Base-by-base conservation (phyloP, 371 early-diverging fungal species). In the Rhizopus delemar region DNA sequence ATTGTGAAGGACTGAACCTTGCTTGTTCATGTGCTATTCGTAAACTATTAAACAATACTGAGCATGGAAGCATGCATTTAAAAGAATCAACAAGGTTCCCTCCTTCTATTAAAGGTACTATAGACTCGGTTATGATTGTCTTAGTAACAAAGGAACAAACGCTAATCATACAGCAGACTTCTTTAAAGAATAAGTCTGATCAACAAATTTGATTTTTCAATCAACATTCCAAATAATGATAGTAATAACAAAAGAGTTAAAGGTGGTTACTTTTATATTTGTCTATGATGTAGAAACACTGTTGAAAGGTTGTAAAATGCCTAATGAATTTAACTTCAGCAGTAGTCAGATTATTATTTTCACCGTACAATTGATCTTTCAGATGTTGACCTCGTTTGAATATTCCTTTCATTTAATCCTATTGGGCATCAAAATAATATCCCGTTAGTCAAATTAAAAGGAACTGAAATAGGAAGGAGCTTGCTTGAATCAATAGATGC, bases 341-440 rank as follows among this genome's bases (percentile, higher is more conserved):
- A 70, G 67, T 32, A 70, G 74, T 46, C 55, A 28, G 8, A 12
- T 74, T 22, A 72, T 66, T 4, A 34, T 29, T 53, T 35, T 51
- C 4, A 15, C 41, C 12, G 16, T 36, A 33, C 15, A 4, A 33
- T 15, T 9, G 41, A 15, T 41, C 8, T 39, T 41, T 31, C 41
- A 29, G 35, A 33, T 22, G n/a, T 34, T 46, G 56, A 33, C 34
- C 45, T 56, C 4, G 46, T n/a, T 8, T 3, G 46, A 1, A 39
- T 64, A 15, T 16, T 49, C 22, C 11, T 71, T 5, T 60, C 68
- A 6, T 57, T 57, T 28, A 76, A 76, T 34, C 57, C 71, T 1
- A 41, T 76, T 6, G 77, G 73, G 1, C 41, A 65, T 0, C 28
- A 50, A 5, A 15, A 31, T 69, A 7, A 15, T 64, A 4, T 38